Conservation (phyloP, 31 red algal species). For the Porphyra umbilicalis region DNA sequence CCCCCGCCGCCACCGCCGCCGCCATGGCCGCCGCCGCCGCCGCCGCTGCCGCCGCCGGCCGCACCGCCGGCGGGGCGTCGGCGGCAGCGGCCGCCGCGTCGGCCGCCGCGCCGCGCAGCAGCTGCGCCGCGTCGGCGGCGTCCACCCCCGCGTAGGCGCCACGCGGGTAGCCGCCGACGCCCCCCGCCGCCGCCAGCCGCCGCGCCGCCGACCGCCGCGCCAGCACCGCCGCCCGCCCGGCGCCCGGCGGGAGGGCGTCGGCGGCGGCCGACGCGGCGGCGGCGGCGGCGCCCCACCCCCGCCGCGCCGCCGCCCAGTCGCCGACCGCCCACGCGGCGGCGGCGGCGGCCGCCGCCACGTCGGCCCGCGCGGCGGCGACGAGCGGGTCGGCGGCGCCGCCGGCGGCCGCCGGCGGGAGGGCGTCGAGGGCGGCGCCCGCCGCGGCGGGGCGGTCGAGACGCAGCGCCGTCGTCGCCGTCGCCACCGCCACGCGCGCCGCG, state of each 20-base stretch:
- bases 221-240: background rate
- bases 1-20: background rate
- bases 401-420: background rate
- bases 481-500: background rate
- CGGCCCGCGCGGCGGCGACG: background rate
- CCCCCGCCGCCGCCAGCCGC: background rate
- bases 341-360: background rate
- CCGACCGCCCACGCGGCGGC: background rate
- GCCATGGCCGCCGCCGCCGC: background rate
- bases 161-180: background rate
- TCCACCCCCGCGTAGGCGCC: background rate
- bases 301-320: background rate
- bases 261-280: background rate
- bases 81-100: background rate
- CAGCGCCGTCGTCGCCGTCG: background rate
- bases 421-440: background rate
- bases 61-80: background rate
- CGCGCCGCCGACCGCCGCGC: background rate
- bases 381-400: background rate
- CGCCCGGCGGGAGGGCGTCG: background rate
- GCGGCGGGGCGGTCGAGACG: background rate
- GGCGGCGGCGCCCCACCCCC: background rate
- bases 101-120: background rate
- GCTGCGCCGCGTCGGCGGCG: background rate
- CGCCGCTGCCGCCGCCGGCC: background rate